Base-by-base conservation (phyloP, 2,329 filamentous ascomycete genomes). In the Byssothecium circinans region DNA sequence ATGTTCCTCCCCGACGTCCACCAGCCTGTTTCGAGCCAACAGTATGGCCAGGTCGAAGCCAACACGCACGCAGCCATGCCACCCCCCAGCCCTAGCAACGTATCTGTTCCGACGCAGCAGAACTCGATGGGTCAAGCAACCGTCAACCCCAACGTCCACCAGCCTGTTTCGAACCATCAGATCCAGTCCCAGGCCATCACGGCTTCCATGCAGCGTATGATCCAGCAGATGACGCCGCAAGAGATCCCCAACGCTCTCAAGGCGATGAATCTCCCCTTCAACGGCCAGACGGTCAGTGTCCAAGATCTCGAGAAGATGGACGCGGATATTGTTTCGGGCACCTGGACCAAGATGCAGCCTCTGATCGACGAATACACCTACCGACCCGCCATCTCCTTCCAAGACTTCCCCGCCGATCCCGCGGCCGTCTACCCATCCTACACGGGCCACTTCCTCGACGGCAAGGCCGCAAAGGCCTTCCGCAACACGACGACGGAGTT, bases 381-480 rank as follows among this genome's bases (percentile, higher is more conserved):
- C 46, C n/a, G 30, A 36, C 10, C 4, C 19, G 1, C 10, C 48
- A 15, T 19, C 30, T 18, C 40, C 35, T 23, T 33, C 36, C 4
- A 20, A 20, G 29, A 32, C 10, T 4, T 32, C 7, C 12, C 6
- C 12, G 14, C 14, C 6, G 2, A 49, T 3, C 33, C 30, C 23
- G 18, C 1, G 10, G 50, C 58, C 8, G 33, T 53, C 20, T 66
- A 65, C 39, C 33, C 40, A 8, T 34, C 46, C 5, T 63, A 60
- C 27, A 18, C 32, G 1, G 45, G 52, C 5, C 27, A 19, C 17
- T 68, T 68, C 54, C 39, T 41, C 43, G 53, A 56, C 5, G 34
- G 42, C 8, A 52, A 53, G n/a, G 50, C 49, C 3, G 65, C 65
- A 4, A 49, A 45, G 10, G 12, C 27, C 7, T 41, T 58, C 44